phyloP scores from a whole-genome alignment of 1,284 basidiomycete species.

The Neotropicomus parvogracilis region DNA sequence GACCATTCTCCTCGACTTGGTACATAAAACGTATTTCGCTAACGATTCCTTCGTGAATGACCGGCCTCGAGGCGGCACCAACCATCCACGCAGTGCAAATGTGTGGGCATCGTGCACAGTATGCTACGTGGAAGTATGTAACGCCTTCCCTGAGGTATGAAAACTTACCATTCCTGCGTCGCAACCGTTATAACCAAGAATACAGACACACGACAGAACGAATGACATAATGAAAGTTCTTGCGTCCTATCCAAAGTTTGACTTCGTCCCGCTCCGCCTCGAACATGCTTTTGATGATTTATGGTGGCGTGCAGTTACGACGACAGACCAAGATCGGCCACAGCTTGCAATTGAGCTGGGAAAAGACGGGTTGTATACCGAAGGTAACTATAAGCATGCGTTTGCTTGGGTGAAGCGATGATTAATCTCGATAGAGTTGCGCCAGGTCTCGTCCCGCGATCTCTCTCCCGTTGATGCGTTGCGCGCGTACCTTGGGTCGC shows the following conservation, averaged over 20 bases:
- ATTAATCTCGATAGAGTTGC: slow-evolving; percentile 31
- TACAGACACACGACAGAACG: slow-evolving; percentile 53
- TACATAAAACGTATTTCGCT: slow-evolving; percentile 59
- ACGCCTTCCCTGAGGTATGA: slow-evolving; percentile 59
- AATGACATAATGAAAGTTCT: slow-evolving; percentile 49
- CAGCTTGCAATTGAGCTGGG: slow-evolving; percentile 44
- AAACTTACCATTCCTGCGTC: not conserved
- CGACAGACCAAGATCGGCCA: slow-evolving; percentile 22
- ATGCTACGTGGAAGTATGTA: slow-evolving; percentile 68
- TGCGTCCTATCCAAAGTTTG: slow-evolving; percentile 45
- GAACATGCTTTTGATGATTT: slow-evolving; percentile 68
- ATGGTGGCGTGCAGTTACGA: slow-evolving; percentile 58
- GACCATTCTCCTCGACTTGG: slow-evolving; percentile 65
- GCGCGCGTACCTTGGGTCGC: slow-evolving; percentile 57
- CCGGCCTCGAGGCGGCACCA: slow-evolving; percentile 49
- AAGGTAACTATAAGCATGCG: slow-evolving; percentile 20
- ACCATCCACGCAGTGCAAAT: slow-evolving; percentile 59
- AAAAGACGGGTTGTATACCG: slow-evolving; percentile 44
- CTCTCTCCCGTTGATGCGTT: slow-evolving; percentile 46
- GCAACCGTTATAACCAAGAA: slow-evolving; percentile 17
- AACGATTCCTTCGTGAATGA: slow-evolving; percentile 27
- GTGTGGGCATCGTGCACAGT: slow-evolving; percentile 62
- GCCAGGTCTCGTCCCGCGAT: slow-evolving; percentile 21
- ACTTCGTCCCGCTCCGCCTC: slow-evolving; percentile 58
- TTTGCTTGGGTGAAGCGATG: not conserved